These are phyloP conservation scores for Datura wrightii DNA, from an alignment of 257 asterid species.

Conservation along the genomic window DNA sequence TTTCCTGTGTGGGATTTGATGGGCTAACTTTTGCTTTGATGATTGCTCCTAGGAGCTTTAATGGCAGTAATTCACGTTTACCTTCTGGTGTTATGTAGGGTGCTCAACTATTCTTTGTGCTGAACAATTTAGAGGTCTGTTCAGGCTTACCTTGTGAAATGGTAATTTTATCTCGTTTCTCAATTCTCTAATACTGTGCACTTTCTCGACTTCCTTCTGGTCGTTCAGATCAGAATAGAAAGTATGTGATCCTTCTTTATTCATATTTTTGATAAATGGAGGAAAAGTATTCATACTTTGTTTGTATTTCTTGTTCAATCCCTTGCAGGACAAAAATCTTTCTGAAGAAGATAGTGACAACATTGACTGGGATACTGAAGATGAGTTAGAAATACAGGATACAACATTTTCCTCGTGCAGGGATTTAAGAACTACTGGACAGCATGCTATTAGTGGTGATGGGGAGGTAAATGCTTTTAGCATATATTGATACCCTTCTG, in stretches of 20 bases:
- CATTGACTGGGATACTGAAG: slow-evolving; percentile 52
- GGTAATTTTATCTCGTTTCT: neutral
- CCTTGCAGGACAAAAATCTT: slow-evolving; percentile 37
- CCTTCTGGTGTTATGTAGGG: slow-evolving; percentile 3
- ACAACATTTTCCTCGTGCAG: slow-evolving; percentile 23
- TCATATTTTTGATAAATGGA: neutral
- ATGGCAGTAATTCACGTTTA: neutral
- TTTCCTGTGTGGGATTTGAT: neutral
- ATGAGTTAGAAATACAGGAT: slow-evolving; percentile 42
- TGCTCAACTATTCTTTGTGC: neutral
- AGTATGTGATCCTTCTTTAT: neutral
- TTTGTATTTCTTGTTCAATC: slow-evolving; percentile 6
- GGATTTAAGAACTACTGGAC: slow-evolving; percentile 20
- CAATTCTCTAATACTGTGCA: neutral
- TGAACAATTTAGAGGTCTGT: slow-evolving; percentile 1
- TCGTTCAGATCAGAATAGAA: neutral
- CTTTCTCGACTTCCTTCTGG: neutral
- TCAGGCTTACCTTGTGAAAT: slow-evolving; percentile 17
- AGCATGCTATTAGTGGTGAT: slow-evolving; percentile 19
- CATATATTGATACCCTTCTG: neutral
- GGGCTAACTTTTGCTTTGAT: neutral
- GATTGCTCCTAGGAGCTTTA: neutral
- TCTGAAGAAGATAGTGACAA: slow-evolving; percentile 39
- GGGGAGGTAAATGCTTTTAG: slow-evolving; percentile 29
- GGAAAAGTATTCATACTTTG: neutral